Evolutionary conservation across 1,284 basidiomycete genomes (phyloP), one percentile per base, ranked within the genome.

Genomic region (Rhizoctonia solani): DNA sequence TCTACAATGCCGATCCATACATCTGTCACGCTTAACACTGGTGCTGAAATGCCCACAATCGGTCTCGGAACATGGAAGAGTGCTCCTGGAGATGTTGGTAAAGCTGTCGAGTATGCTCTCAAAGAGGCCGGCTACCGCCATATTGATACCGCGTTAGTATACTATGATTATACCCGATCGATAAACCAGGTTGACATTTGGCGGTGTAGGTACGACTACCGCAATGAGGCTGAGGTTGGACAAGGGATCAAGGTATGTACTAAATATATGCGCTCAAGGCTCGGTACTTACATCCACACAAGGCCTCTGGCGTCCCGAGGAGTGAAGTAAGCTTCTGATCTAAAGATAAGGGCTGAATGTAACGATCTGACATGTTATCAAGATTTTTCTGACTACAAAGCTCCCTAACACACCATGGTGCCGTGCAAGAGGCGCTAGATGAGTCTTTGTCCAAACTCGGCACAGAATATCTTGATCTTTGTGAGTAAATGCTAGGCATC

Each of bases 221-320:
- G 63, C 21, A 89, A 89, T 72, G 87, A 89, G 76, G 76, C 76
- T 25, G 85, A 87, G 73, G 93, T 95, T 67, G 93, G 92, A 16
- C 74, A 87, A 70, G 93, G 91, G 47, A 88, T 95, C 80, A 86
- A 85, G 75, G 82, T 47, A 53, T 25, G 32, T n/a, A 8, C 54
- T 37, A 3, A 16, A 21, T 3, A 13, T 47, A 25, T 23, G 29
- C n/a, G 19, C 30, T 11, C 13, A 21, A 21, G 9, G 9, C 42
- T 21, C 14, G 4, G 11, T 16, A 56, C n/a, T 21, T 0, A 29
- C 21, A 2, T 8, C 37, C 5, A 77, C 68, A n/a, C 72, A 77
- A 69, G 76, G 77, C 67, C 75, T 78, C 29, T 75, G 77, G 44
- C 70, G 75, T 67, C 75, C 77, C n/a, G 74, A 78, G 71, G 72